Evolutionary conservation across 257 asterid species (phyloP), one percentile per base, ranked within the genome.

Genomic region (Nicotiana noctiflora): DNA sequence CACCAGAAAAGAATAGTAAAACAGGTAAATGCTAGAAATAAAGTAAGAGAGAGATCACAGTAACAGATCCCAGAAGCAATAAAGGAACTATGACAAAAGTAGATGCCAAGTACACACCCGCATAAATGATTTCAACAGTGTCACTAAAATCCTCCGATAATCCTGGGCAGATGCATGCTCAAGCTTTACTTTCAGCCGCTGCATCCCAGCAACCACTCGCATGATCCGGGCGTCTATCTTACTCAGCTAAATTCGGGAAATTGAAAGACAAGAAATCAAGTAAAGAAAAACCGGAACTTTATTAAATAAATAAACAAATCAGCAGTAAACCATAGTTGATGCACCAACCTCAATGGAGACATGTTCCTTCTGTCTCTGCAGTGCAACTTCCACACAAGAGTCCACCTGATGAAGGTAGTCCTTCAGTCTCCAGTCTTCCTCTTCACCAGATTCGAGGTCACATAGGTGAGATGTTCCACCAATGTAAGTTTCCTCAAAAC

Each of bases 301-400:
- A 14, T 29, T 29, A 29, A 29, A 72, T 44, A 63, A 13, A 44
- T 12, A 72, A 72, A 64, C 27, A 63, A 63, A 9, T 1, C 59
- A 19, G 77, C 59, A 44, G 7, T 44, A 81, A 70, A 70, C 67
- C 29, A 80, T 46, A 82, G 81, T 62, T 21, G 66, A 82, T 75
- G 76, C 75, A 84, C 86, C 85, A 81, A 96, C 99, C 98, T 96
- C 99, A 80, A 85, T 77, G 52, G 99, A 90, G 68, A 94, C 93
- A 32, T 91, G 95, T 74, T 96, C 99, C 80, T 96, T 96, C 89
- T 90, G 99, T 89, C 92, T 90, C 87, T 91, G 98, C 79, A 94
- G 86, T 83, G 98, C 97, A 82, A 88, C 92, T 90, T 94, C 98
- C 77, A 96, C 83, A 84, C 93, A 90, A 83, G 99, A 89, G 84